These are phyloP conservation scores for Solanum virginianum DNA, from an alignment of 257 asterid species.

Conservation along the genomic window DNA sequence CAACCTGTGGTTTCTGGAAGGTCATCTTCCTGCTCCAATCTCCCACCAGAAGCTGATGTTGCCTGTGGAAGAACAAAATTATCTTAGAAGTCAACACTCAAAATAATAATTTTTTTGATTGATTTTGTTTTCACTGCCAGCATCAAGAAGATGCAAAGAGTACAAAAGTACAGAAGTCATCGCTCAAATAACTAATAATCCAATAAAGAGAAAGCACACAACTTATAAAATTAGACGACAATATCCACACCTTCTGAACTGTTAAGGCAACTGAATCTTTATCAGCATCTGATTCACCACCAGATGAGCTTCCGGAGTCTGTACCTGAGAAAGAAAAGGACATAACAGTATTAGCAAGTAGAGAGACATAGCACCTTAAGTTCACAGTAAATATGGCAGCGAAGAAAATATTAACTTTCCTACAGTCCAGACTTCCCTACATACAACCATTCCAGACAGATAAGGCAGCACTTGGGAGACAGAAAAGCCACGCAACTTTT, in stretches of 20 bases:
- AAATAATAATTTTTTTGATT: too few relatives aligned
- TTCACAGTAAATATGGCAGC: neutral
- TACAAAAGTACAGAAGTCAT: too few relatives aligned
- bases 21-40: neutral
- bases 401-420: neutral
- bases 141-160: too few relatives aligned
- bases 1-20: neutral
- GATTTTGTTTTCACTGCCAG: too few relatives aligned
- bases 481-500: neutral
- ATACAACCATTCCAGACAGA: neutral
- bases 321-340: constrained; percentile 17
- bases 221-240: neutral
- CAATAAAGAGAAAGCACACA: neutral
- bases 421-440: neutral
- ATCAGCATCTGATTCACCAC: constrained; percentile 33
- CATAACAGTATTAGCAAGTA: neutral
- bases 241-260: constrained; percentile 6
- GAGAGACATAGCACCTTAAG: neutral
- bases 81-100: neutral
- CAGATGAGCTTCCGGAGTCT: constrained; percentile 20
- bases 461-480: neutral
- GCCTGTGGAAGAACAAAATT: neutral
- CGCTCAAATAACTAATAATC: neutral
- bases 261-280: constrained; percentile 17
- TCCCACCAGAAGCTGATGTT: neutral